Base-by-base conservation (phyloP, 2,329 filamentous ascomycete species). In the Botrytis elliptica region DNA sequence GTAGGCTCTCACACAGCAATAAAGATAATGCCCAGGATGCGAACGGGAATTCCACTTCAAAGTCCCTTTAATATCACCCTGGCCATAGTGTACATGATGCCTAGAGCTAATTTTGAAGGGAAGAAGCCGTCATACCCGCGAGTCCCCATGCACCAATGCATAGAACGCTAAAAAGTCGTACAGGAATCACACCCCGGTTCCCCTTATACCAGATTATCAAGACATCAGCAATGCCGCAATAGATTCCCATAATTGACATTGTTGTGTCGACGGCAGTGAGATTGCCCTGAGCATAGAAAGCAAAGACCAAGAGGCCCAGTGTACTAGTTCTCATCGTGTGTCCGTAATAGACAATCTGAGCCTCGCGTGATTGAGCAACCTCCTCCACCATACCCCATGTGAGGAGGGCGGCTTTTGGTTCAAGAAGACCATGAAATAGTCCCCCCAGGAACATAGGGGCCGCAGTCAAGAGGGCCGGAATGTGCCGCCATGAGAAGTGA, bases 271-370 rank as follows among this genome's bases (percentile, higher is more conserved):
- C 66, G 9, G 49, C 66, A 16, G 36, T 20, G 0, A 57, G 49
- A 59, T 69, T 44, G 10, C 36, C 36, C 38, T 44, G 49, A 0
- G 33, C 4, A n/a, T 69, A 69, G 29, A 69, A 42, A 16, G 14
- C 12, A 22, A 69, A 29, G 3, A 59, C 14, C 16, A 69, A 20
- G 20, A 69, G 66, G 20, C 52, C 38, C n/a, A 69, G 33, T 3
- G 66, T 69, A 16, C 52, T 69, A n/a, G 49, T 69, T 59, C 66
- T 69, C 36, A 69, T 69, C 8, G 66, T 42, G 57, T 59, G 66
- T 6, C 49, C 46, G 44, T 57, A 57, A 22, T 40, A 68, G n/a
- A 68, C 46, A 20, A 57, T 57, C 22, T 57, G 44, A 36, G 65
- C 65, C 29, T 68, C 65, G 14, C 33, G 44, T 4, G 46, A 68